phyloP scores from a whole-genome alignment of 495 filamentous ascomycete genomes.

The Achaetomiella virescens region DNA sequence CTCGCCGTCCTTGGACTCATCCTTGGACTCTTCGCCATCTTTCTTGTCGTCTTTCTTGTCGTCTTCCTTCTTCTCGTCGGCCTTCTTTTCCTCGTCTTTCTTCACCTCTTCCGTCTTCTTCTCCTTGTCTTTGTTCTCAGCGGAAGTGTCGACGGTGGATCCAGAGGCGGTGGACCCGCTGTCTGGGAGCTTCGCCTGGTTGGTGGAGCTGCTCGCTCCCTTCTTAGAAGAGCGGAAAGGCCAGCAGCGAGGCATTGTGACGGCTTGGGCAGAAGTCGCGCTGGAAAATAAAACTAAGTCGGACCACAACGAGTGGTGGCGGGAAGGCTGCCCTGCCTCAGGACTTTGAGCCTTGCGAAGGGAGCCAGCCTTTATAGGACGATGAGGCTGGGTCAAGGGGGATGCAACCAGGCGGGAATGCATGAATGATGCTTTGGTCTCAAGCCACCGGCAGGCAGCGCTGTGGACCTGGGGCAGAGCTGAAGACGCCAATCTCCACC shows the following conservation, averaged over 20 bases:
- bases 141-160: constrained; percentile 9
- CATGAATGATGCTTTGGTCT: not conserved
- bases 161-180: constrained; percentile 7
- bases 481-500: constrained; percentile 12
- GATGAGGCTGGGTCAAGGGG: too few relatives aligned
- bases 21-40: constrained; percentile 1
- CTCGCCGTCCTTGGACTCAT: constrained; percentile 1
- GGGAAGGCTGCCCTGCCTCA: not conserved
- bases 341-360: not conserved
- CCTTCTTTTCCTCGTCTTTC: constrained; percentile 9
- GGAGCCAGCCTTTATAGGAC: not conserved
- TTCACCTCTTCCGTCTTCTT: not conserved
- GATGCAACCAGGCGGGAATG: too few relatives aligned
- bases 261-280: not conserved
- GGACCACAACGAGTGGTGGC: not conserved
- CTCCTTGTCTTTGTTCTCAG: not conserved
- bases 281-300: not conserved
- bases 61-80: constrained; percentile 3
- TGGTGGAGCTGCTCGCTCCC: constrained; percentile 5
- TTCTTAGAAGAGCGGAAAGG: constrained; percentile 15
- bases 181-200: constrained; percentile 11
- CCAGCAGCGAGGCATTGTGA: constrained; percentile 19
- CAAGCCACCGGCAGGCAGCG: constrained; percentile 1
- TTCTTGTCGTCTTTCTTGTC: constrained; percentile 4
- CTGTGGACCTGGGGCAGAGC: constrained; percentile 2